Conservation (phyloP, 2,329 filamentous ascomycete species). For the Periconia sp. region DNA sequence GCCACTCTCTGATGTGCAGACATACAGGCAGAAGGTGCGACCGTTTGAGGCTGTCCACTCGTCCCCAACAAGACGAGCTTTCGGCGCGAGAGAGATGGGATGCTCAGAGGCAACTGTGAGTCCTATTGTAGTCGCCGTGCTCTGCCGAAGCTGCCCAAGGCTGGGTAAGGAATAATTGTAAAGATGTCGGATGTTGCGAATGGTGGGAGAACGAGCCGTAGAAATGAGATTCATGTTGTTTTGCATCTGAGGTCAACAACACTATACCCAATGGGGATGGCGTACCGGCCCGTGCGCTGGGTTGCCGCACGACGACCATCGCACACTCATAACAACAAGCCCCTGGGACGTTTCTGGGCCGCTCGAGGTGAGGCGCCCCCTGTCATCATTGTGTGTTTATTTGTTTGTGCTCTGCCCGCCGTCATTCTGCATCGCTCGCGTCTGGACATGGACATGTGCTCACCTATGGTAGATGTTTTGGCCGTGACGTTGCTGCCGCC, state of each 20-base stretch:
- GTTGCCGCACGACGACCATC: constrained; percentile 30
- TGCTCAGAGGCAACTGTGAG: constrained; percentile 18
- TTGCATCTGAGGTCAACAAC: constrained; percentile 21
- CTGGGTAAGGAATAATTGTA: constrained; percentile 43
- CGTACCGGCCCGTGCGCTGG: constrained; percentile 14
- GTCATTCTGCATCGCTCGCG: no score
- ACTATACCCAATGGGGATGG: constrained; percentile 21
- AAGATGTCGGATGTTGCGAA: constrained; percentile 41
- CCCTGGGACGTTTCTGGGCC: constrained; percentile 20
- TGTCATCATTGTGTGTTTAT: constrained; percentile 17
- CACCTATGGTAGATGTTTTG: background rate
- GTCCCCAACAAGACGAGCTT: constrained; percentile 20
- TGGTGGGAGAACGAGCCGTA: constrained; percentile 31
- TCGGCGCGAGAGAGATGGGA: constrained; percentile 19
- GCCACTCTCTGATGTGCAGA: constrained; percentile 34
- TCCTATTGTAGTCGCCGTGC: constrained; percentile 27
- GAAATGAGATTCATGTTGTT: constrained; percentile 34
- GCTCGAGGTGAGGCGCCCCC: constrained; percentile 23
- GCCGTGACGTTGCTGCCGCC: no score
- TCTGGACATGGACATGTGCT: constrained; percentile 1
- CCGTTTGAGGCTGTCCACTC: constrained; percentile 8
- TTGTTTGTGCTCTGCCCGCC: constrained; percentile 19
- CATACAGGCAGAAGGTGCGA: constrained; percentile 28
- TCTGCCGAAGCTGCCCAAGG: constrained; percentile 22
- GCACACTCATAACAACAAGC: constrained; percentile 33